Evolutionary conservation across 2,329 filamentous ascomycete genomes (phyloP), one percentile per base, ranked within the genome.

Genomic region (Epichloe sibirici): DNA sequence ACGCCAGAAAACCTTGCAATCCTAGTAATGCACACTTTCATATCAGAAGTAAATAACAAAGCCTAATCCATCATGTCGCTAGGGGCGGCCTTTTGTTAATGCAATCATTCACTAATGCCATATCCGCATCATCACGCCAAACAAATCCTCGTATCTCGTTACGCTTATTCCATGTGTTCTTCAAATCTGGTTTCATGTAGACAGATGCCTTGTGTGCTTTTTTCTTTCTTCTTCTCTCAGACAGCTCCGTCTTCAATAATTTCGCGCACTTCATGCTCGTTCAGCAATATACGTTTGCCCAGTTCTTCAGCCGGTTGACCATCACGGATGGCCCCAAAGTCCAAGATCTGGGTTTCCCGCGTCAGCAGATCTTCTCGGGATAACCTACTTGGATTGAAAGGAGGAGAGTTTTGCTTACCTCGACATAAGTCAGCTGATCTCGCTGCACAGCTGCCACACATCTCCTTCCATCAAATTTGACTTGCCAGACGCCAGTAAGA

Each of bases 401-500:
- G 25, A 6, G 6, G 4, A 25, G 12, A 3, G 31, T 8, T 48
- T 28, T 2, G 70, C 82, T 73, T 68, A 95, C 93, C 81, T 98
- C 93, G 54, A 98, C 90, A 67, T 95, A 98, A 21, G 93, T 98
- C 61, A 95, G 71, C 62, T 83, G 85, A 58, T 95, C 89, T 52
- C 93, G 81, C 74, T 98, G 93, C 53, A 98, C 93, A 45, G 93
- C 93, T 55, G 93, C 93, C 53, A 98, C 93, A 66, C 93, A 98
- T 66, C 91, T 81, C 59, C 93, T 79, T 65, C 94, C 89, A 63
- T 98, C 90, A 71, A 98, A 98, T 63, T 93, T 93, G 62, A 98
- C 93, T 72, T 98, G 93, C 93, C 93, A 98, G 7, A 98, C 93
- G n/a, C 91, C 90, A 59, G 85, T 91, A 38, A 98, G 76, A 63